Evolutionary conservation across 1,284 basidiomycete genomes (phyloP), one percentile per base, ranked within the genome.

Genomic region (Tilletia horrida): DNA sequence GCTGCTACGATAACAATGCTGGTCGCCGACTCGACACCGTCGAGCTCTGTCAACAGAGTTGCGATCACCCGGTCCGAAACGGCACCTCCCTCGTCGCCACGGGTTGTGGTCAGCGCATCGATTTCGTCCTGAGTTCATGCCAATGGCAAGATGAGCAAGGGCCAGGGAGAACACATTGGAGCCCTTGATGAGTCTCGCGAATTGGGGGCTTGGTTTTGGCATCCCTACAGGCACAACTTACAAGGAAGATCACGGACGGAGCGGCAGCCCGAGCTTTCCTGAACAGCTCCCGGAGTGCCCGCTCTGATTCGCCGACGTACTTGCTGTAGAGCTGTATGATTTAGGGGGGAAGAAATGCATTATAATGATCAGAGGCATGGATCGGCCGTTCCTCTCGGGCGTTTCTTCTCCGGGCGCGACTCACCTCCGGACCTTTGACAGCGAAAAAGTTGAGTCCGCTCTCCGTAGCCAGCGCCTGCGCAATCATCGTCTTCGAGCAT

Each of bases 371-470:
- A 25, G 18, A 52, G 40, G 57, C 21, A 9, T 14, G 65, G 0
- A 9, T n/a, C n/a, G n/a, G n/a, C n/a, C n/a, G n/a, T n/a, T n/a
- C n/a, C n/a, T n/a, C n/a, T n/a, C n/a, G n/a, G n/a, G n/a, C n/a
- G n/a, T n/a, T n/a, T n/a, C n/a, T n/a, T n/a, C n/a, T n/a, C n/a
- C n/a, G n/a, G n/a, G n/a, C n/a, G n/a, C 4, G 73, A 85, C 71
- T 66, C 91, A 92, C 86, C 31, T 98, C 96, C 0, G 95, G 93
- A 0, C 96, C 96, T 82, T 97, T 97, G 67, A 98, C 91, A n/a
- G 94, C 92, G 47, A 98, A 87, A 79, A 97, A 98, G 82, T 98
- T 98, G 71, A 97, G 88, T 0, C 93, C 93, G 73, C 92, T 93
- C 82, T 97, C 95, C 40, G 89, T 91, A 2, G 96, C 96, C 75